Conservation (phyloP, 1,139 yeast genomes). For the Diutina neorugosa region DNA sequence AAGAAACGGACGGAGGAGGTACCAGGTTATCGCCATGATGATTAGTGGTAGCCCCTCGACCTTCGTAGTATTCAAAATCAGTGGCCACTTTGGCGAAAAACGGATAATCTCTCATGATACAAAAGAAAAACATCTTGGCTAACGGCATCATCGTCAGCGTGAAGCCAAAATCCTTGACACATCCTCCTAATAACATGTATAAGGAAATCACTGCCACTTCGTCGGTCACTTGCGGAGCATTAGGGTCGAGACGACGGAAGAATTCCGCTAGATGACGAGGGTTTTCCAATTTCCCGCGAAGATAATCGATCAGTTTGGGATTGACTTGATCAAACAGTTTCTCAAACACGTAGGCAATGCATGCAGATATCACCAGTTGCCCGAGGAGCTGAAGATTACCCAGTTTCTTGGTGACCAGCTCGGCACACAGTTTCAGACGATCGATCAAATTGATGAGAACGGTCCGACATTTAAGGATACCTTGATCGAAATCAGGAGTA, state of each 20-base stretch:
- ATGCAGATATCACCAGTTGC: not conserved
- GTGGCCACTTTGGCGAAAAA: slow-evolving; percentile 33
- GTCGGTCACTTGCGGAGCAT: slow-evolving; percentile 6
- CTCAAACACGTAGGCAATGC: slow-evolving; percentile 40
- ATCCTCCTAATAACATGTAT: slow-evolving; percentile 52
- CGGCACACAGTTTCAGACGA: slow-evolving; percentile 3
- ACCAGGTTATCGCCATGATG: no score
- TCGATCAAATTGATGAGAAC: not conserved
- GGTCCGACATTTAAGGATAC: not conserved
- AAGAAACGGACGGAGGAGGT: no score
- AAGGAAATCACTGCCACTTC: slow-evolving; percentile 17
- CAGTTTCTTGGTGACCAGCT: slow-evolving; percentile 4
- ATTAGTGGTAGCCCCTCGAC: not conserved
- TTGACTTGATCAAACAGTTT: slow-evolving; percentile 23
- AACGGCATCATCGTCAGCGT: slow-evolving; percentile 50
- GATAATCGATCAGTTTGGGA: slow-evolving; percentile 38
- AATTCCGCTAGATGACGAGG: slow-evolving; percentile 34
- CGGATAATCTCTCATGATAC: slow-evolving; percentile 56
- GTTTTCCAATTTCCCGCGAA: slow-evolving; percentile 38
- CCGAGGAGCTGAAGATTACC: not conserved
- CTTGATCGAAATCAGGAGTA: not conserved
- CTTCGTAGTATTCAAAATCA: slow-evolving; percentile 11
- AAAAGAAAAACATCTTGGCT: slow-evolving; percentile 54
- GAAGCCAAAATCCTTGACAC: slow-evolving; percentile 72
- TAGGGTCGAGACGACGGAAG: slow-evolving; percentile 37